Evolutionary conservation across 148 eudicot species (phyloP).

Genomic region (Oxyria digyna): DNA sequence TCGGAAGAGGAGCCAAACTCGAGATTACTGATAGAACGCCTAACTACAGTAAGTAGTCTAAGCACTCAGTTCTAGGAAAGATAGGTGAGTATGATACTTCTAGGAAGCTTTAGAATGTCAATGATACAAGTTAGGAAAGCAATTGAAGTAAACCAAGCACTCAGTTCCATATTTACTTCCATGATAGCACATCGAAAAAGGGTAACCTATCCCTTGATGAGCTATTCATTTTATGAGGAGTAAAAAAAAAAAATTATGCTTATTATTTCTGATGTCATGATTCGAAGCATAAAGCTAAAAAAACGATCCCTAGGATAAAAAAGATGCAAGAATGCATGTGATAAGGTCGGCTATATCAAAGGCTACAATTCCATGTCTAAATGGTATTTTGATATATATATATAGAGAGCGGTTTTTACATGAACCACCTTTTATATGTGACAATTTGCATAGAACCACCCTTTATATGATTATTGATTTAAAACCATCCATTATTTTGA

Average conservation of each 20-base stretch:
- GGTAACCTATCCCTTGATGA: no score
- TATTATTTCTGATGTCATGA: not conserved
- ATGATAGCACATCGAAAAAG: no score
- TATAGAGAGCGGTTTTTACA: no score
- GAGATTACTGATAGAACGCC: no score
- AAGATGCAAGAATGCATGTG: conserved; percentile 1
- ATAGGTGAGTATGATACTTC: not conserved
- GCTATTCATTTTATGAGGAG: not conserved
- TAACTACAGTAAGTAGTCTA: no score
- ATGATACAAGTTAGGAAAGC: not conserved
- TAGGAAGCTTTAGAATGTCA: not conserved
- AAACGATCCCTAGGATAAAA: not conserved
- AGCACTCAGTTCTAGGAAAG: not conserved
- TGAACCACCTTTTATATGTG: no score
- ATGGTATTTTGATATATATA: conserved; percentile 4
- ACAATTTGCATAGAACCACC: no score
- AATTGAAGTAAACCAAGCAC: no score
- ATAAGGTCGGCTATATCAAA: not conserved
- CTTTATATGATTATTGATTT: no score
- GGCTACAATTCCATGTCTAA: not conserved
- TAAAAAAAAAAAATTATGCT: not conserved
- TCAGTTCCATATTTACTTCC: no score
- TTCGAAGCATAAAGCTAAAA: not conserved
- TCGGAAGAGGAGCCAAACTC: no score
- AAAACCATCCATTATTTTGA: no score